These are phyloP conservation scores for Phytophthora fragariae DNA, from an alignment of 352 stramenopile genomes.

Conservation along the genomic window DNA sequence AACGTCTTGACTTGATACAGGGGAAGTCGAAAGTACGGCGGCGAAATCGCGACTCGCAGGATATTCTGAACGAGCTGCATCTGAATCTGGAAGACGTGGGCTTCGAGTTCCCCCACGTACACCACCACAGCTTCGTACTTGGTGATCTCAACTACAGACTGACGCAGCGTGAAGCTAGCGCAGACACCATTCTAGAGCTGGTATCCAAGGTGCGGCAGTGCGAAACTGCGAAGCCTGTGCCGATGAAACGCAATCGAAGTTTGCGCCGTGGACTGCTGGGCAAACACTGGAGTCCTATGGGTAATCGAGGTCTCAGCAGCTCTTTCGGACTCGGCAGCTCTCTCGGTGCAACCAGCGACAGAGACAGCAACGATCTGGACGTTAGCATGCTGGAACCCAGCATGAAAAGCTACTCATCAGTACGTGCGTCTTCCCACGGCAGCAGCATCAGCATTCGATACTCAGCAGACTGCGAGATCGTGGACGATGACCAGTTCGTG, in stretches of 20 bases:
- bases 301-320: slow-evolving; percentile 27
- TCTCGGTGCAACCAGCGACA: slow-evolving; percentile 31
- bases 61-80: slow-evolving; percentile 82
- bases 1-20: slow-evolving; percentile 21
- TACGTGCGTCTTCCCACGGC: slow-evolving; percentile 37
- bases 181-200: slow-evolving; percentile 70
- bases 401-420: slow-evolving; percentile 34
- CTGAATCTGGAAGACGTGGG: slow-evolving; percentile 83
- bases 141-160: slow-evolving; percentile 93
- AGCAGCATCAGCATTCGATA: slow-evolving; percentile 39
- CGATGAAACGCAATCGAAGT: slow-evolving; percentile 33
- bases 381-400: slow-evolving; percentile 53
- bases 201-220: slow-evolving; percentile 54
- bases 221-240: slow-evolving; percentile 37
- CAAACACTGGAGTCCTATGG: slow-evolving; percentile 45
- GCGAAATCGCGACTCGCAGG: slow-evolving; percentile 76
- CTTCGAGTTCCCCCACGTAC: slow-evolving; percentile 87
- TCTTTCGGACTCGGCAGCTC: slow-evolving; percentile 41
- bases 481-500: slow-evolving; percentile 49
- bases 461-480: slow-evolving; percentile 47
- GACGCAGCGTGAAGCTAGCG: slow-evolving; percentile 56
- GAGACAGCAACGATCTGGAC: slow-evolving; percentile 41
- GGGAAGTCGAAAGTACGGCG: slow-evolving; percentile 79
- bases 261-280: slow-evolving; percentile 40
- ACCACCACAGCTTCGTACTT: slow-evolving; percentile 91